These are phyloP conservation scores for Oryza brachyantha DNA, from an alignment of 176 grass and related monocot genomes.

Conservation along the genomic window DNA sequence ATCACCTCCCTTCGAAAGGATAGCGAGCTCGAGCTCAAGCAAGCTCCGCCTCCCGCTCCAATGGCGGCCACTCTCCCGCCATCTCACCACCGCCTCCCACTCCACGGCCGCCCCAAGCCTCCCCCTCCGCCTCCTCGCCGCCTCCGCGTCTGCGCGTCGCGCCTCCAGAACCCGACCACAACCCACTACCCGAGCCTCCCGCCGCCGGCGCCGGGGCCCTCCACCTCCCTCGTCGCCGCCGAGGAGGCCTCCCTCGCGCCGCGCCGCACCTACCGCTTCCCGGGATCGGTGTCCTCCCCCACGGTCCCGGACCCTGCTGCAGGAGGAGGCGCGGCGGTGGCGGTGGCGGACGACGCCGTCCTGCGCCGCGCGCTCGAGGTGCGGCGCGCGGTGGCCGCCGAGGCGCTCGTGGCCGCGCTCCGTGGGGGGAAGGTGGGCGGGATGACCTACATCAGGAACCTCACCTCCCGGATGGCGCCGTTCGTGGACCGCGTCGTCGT, in stretches of 20 bases:
- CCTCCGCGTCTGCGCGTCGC: slow-evolving; percentile 5
- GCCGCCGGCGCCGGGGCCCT: slow-evolving; percentile 24
- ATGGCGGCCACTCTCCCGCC: slow-evolving; percentile 38
- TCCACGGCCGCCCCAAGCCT: not conserved
- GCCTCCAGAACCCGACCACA: slow-evolving; percentile 55
- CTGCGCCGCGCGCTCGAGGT: slow-evolving; percentile 71
- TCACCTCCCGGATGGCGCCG: slow-evolving; percentile 40
- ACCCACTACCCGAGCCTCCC: slow-evolving; percentile 30
- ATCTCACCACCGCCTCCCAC: slow-evolving; percentile 36
- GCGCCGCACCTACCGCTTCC: slow-evolving; percentile 63
- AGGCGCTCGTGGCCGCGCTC: slow-evolving; percentile 56
- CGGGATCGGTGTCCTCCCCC: slow-evolving; percentile 49
- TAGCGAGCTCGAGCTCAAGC: slow-evolving; percentile 22
- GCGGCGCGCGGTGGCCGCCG: slow-evolving; percentile 59
- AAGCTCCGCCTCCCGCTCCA: slow-evolving; percentile 25
- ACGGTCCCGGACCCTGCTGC: not conserved
- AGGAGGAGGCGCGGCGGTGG: too few relatives aligned
- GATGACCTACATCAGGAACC: slow-evolving; percentile 66
- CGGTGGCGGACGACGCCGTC: slow-evolving; percentile 33
- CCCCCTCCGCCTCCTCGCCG: not conserved
- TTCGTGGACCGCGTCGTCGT: slow-evolving; percentile 82
- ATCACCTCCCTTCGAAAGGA: not conserved
- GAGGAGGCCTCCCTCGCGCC: slow-evolving; percentile 68
- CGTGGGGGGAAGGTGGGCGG: slow-evolving; percentile 61
- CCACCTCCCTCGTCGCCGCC: slow-evolving; percentile 49